Percentiles rank a stretch among this genome's conserved stretches.
These are phyloP conservation scores for Aspergillus sp. DNA, from an alignment of 2,329 filamentous ascomycete genomes.

Conservation along the genomic window DNA sequence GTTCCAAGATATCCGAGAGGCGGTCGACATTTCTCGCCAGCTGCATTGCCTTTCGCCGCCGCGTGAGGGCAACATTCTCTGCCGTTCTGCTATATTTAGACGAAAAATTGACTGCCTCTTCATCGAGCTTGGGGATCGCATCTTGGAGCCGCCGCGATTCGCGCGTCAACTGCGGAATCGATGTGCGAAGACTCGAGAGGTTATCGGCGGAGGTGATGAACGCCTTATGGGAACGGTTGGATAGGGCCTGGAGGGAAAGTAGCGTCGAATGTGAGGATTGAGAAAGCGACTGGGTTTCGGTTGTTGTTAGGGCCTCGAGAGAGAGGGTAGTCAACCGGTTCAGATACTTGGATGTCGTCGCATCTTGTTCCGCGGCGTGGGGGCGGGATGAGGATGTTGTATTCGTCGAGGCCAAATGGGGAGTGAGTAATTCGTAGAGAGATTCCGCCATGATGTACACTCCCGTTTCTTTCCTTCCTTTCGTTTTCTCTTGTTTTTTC, in stretches of 20 bases:
- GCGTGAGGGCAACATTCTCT: slow-evolving; percentile 60
- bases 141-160: slow-evolving; percentile 60
- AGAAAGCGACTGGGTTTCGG: slow-evolving; percentile 70
- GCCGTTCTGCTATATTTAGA: slow-evolving; percentile 69
- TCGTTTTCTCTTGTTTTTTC: not conserved
- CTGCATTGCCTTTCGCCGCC: slow-evolving; percentile 70
- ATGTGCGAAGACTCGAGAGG: slow-evolving; percentile 62
- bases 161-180: slow-evolving; percentile 61
- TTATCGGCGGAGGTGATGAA: slow-evolving; percentile 74
- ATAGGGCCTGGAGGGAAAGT: slow-evolving; percentile 75
- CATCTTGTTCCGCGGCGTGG: slow-evolving; percentile 12
- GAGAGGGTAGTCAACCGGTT: slow-evolving; percentile 68
- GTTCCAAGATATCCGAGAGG: slow-evolving; percentile 80
- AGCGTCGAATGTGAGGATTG: slow-evolving; percentile 73
- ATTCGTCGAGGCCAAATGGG: slow-evolving; percentile 47
- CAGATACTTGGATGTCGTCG: slow-evolving; percentile 55
- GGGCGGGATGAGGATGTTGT: slow-evolving; percentile 1
- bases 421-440: slow-evolving; percentile 63
- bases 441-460: slow-evolving; percentile 54
- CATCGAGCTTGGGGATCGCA: slow-evolving; percentile 70
- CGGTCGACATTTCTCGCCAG: slow-evolving; percentile 81
- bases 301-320: slow-evolving; percentile 61
- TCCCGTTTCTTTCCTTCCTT: not conserved
- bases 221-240: slow-evolving; percentile 77
- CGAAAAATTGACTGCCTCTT: slow-evolving; percentile 70